phyloP scores from a whole-genome alignment of 2,329 filamentous ascomycete species.

The Penicillium sp. region DNA sequence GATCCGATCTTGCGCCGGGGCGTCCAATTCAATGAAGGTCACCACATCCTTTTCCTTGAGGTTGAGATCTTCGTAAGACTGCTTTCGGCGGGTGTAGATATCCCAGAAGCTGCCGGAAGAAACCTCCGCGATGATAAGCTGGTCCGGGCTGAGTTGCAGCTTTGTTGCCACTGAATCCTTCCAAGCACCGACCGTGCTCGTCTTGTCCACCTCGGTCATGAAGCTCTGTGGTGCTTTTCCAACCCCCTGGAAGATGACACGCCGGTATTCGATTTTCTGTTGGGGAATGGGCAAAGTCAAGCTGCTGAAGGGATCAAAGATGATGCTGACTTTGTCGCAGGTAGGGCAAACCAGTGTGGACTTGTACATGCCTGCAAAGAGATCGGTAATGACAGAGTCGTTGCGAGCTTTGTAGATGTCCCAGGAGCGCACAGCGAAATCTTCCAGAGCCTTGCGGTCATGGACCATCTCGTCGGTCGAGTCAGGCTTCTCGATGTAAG shows the following conservation, averaged over 20 bases:
- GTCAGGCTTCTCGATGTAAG: constrained; percentile 96
- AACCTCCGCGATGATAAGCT: constrained; percentile 80
- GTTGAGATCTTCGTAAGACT: constrained; percentile 66
- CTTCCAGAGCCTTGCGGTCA: constrained; percentile 74
- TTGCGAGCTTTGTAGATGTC: constrained; percentile 90
- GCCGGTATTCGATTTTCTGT: constrained; percentile 76
- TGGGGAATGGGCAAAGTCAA: constrained; percentile 88
- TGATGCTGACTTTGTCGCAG: constrained; percentile 95
- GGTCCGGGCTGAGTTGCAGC: constrained; percentile 51
- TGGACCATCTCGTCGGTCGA: constrained; percentile 95
- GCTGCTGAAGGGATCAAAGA: constrained; percentile 96
- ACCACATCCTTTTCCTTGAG: constrained; percentile 66
- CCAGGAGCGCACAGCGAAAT: constrained; percentile 87
- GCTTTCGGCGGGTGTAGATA: constrained; percentile 69
- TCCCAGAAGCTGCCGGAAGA: constrained; percentile 86
- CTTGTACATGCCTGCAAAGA: constrained; percentile 98
- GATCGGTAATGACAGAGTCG: constrained; percentile 90
- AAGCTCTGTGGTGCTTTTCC: constrained; percentile 69
- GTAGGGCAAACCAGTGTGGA: constrained; percentile 90
- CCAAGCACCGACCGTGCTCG: constrained; percentile 59
- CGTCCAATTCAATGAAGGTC: constrained; percentile 76
- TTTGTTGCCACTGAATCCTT: constrained; percentile 58
- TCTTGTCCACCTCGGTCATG: constrained; percentile 72
- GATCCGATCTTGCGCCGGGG: constrained; percentile 49
- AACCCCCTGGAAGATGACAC: constrained; percentile 75